These are phyloP conservation scores for Solanum habrochaites DNA, from an alignment of 257 asterid genomes.

Conservation along the genomic window DNA sequence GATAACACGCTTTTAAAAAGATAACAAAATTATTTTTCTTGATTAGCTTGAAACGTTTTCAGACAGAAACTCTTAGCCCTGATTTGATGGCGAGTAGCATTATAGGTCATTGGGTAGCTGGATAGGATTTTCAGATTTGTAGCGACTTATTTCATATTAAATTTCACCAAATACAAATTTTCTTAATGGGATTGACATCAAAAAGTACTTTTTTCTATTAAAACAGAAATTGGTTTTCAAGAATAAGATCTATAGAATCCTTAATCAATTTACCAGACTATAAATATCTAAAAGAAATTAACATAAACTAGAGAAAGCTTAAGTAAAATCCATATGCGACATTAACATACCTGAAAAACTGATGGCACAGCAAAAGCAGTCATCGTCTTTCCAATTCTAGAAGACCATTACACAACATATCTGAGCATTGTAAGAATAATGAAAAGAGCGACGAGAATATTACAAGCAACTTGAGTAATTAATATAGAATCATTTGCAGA, in stretches of 20 bases:
- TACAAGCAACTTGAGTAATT: too few species aligned
- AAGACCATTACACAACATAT: slow-evolving; percentile 91
- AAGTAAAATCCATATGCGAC: background rate
- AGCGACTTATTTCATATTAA: background rate
- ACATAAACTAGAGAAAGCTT: background rate
- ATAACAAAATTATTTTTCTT: too few species aligned
- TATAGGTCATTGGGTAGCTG: background rate
- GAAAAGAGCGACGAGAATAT: too few species aligned
- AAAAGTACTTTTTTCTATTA: background rate
- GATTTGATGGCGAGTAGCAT: background rate
- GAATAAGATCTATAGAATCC: background rate
- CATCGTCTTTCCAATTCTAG: slow-evolving; percentile 75
- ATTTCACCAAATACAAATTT: background rate
- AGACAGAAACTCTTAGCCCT: background rate
- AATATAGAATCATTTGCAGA: too few species aligned
- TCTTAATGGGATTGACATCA: background rate
- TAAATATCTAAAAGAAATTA: background rate
- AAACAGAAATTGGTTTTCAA: background rate
- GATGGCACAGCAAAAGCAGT: too few species aligned
- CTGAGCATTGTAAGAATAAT: slow-evolving; percentile 49
- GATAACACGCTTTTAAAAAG: background rate
- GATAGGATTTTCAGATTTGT: background rate
- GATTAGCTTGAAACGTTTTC: too few species aligned
- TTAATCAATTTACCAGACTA: background rate
- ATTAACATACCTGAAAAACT: slow-evolving; percentile 51